phyloP scores from a whole-genome alignment of 1,139 yeast genomes.

The Candida dubliniensis region DNA sequence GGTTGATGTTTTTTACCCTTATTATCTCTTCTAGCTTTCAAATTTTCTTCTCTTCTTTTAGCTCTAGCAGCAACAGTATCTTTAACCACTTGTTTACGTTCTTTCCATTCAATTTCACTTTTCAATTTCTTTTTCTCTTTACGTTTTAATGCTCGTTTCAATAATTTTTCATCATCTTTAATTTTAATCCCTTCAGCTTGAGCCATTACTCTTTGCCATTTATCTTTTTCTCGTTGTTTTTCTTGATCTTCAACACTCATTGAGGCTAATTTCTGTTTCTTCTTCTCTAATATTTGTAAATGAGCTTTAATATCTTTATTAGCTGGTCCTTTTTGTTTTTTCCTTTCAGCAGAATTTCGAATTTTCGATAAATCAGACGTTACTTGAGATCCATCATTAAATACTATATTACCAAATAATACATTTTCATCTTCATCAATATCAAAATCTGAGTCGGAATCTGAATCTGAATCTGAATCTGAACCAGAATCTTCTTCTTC shows the following conservation, averaged over 20 bases:
- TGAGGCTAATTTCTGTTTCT: slow-evolving; percentile 60
- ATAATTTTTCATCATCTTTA: slow-evolving; percentile 84
- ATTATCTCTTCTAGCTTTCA: slow-evolving; percentile 76
- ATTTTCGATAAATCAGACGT: slow-evolving; percentile 70
- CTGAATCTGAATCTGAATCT: slow-evolving; percentile 5
- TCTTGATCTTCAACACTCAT: slow-evolving; percentile 66
- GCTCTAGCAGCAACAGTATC: slow-evolving; percentile 73
- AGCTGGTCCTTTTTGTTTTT: slow-evolving; percentile 77
- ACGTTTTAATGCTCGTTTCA: slow-evolving; percentile 81
- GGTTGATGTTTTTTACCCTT: slow-evolving; percentile 74
- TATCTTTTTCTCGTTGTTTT: slow-evolving; percentile 64
- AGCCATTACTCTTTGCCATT: slow-evolving; percentile 82
- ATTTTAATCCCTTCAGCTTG: slow-evolving; percentile 89
- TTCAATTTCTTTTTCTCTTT: slow-evolving; percentile 78
- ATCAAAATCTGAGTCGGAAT: slow-evolving; percentile 38
- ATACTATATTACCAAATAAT: slow-evolving; percentile 78
- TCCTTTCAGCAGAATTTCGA: slow-evolving; percentile 50
- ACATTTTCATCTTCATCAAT: slow-evolving; percentile 43
- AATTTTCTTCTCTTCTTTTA: slow-evolving; percentile 86
- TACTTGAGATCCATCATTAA: slow-evolving; percentile 79
- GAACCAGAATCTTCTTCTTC: slow-evolving; percentile 24
- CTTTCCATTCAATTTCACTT: slow-evolving; percentile 85
- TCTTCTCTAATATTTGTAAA: slow-evolving; percentile 69
- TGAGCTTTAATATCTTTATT: slow-evolving; percentile 85
- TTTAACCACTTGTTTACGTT: slow-evolving; percentile 75